Base-by-base conservation (phyloP, 805 yeast species). In the Candida chilensis region DNA sequence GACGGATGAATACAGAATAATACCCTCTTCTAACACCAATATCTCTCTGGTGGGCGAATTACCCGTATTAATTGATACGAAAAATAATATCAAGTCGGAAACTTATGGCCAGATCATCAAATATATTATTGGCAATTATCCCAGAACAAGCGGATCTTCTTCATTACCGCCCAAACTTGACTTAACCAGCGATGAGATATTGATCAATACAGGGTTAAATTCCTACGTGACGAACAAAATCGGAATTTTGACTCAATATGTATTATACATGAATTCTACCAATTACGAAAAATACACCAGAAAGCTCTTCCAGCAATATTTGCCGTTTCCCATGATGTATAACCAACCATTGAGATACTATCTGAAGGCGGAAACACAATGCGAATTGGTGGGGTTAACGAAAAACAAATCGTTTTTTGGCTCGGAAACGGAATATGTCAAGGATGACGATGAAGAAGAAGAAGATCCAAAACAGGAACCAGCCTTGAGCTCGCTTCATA, bases 321-420 rank as follows among this genome's bases (percentile, higher is more conserved):
- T 79, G 13, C 79, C 83, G 5, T 81, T 80, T 54, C 90, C 88
- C 7, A 66, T 78, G 70, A 83, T 79, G 68, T 80, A 79, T 46
- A 71, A 71, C 36, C 74, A 78, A 15, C 87, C 88, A 1, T 38
- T 73, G 22, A 56, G 52, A 25, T 59, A 61, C 33, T 63, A 62
- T 40, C 45, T 49, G 30, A 33, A 37, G 24, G 69, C 69, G 1
- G 53, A 55, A 32, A 52, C 48, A 13, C 55, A 50, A 35, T 55
- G 57, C 9, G 39, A 46, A 27, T 27, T 42, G 11, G 36, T 54
- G 5, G 67, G 66, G 2, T 45, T 62, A 18, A 44, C 46, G 10
- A 31, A 42, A 4, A 44, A 41, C 15, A 45, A 41, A 21, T 34
- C 11, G 7, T 22, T 22, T 11, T 22, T 22, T 22, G 25, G 25